Evolutionary conservation across 2,329 filamentous ascomycete species (phyloP), one percentile per base, ranked within the genome.

Genomic region (Aureobasidium musti): DNA sequence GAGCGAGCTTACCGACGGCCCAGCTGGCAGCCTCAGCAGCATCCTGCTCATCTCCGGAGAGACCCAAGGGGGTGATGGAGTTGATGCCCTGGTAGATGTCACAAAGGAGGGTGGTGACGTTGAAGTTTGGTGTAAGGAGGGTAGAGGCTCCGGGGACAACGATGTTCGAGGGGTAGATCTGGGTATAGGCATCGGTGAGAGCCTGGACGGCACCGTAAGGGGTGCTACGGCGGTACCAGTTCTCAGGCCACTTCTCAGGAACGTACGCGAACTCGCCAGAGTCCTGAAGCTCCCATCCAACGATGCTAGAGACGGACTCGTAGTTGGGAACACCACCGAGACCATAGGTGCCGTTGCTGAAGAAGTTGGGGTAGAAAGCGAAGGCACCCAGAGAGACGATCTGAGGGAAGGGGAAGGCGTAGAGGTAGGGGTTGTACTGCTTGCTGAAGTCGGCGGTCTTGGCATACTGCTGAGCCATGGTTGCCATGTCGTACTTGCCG

Each of bases 291-390:
- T 72, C 49, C 23, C 72, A 73, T n/a, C 73, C 73, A 35, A 75
- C 66, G 59, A 74, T 74, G 56, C 65, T 69, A 3, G 71, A 72
- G 66, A 75, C 70, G 5, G 72, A 73, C 61, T 74, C 72, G 70
- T 74, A 74, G 69, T 73, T 78, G 45, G 76, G 69, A 30, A 77
- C 73, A 68, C 77, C 76, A 19, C 75, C 76, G 1, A 69, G 69
- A 21, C 73, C 75, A 67, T 76, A 77, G 17, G 76, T 78, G 23
- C 75, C 74, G 69, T 78, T 78, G 45, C 73, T 74, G 76, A 74
- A 75, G 67, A 73, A 74, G 6, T 72, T 67, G 1, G 73, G 71
- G 68, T 74, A 74, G 68, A 75, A 74, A 35, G 71, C 70, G 68
- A 71, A 74, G 1, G 72, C 73, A 19, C 69, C 73, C 2, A 73